Evolutionary conservation across 768 basidiomycete genomes (phyloP), one percentile per base, ranked within the genome.

Genomic region (Aureoboletus auriporus): DNA sequence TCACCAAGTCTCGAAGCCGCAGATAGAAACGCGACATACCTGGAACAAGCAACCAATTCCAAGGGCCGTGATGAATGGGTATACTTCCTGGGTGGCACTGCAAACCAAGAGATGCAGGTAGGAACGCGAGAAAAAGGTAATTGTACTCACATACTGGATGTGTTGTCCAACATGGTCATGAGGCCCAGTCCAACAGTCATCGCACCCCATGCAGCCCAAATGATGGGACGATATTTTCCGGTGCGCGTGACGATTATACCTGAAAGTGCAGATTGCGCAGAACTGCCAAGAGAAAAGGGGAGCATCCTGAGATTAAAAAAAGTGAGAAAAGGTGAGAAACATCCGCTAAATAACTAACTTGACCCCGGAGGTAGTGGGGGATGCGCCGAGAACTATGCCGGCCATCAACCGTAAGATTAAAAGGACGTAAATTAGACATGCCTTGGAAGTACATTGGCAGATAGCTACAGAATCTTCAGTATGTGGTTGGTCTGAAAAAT

Each of bases 381-480:
- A 65, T 17, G 69, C 63, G 5, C 74, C 74, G 14, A 72, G 66
- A 6, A 69, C 64, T 62, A 33, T 38, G 8, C 3, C 11, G 8
- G 5, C 12, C 39, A 13, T 50, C 35, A 55, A 38, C 14, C 12
- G 6, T 43, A 20, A 5, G 0, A 36, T n/a, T 12, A n/a, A 28
- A 33, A 9, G 13, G 16, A 23, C 20, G 0, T n/a, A 20, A 37
- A 38, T 28, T 23, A 16, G 47, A 20, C 46, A 30, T 48, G 29
- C 63, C 65, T 53, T 74, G 74, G 46, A 68, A 75, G 52, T 72
- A 74, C 44, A 73, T 53, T 5, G 74, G 73, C 34, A 74, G 42
- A 43, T 74, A 73, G 46, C 64, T 67, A 27, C 26, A 34, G 12
- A 44, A 9, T 20, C 5, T 34, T 65, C 26, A 63, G 35, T 44